Evolutionary conservation across 2,329 filamentous ascomycete genomes (phyloP).

Genomic region (Penicillium sp.): DNA sequence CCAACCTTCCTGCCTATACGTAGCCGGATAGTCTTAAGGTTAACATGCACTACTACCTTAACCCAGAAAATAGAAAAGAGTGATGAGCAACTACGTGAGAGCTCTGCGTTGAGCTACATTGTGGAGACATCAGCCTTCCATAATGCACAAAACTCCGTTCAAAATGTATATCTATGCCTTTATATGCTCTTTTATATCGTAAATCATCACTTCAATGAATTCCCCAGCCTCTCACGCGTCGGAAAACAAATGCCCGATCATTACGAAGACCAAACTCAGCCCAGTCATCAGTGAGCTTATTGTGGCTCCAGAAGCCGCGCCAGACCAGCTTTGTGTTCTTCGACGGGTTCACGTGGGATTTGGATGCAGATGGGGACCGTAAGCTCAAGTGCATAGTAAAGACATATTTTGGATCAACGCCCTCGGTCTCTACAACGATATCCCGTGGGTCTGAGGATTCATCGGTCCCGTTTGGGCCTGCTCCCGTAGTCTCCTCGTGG

Average conservation of each 20-base stretch:
- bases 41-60: too few species aligned
- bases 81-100: too few species aligned
- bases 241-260: constrained; percentile 62
- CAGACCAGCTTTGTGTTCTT: constrained; percentile 86
- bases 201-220: constrained; percentile 32
- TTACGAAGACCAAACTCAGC: constrained; percentile 71
- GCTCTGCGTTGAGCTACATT: too few species aligned
- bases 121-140: neutral
- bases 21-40: too few species aligned
- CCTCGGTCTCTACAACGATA: constrained; percentile 82
- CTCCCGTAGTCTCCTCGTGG: constrained; percentile 33
- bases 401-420: constrained; percentile 73
- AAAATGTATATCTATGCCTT: neutral
- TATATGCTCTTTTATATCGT: neutral
- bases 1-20: too few species aligned
- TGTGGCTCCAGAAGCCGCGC: constrained; percentile 90
- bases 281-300: constrained; percentile 87
- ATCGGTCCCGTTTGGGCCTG: constrained; percentile 23
- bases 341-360: constrained; percentile 43
- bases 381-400: constrained; percentile 80
- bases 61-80: too few species aligned
- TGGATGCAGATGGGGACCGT: constrained; percentile 57
- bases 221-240: constrained; percentile 61
- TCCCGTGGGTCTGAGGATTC: constrained; percentile 51
- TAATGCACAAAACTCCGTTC: neutral